phyloP scores from a whole-genome alignment of 306 rosid genomes.

The Hippophae tibetana region DNA sequence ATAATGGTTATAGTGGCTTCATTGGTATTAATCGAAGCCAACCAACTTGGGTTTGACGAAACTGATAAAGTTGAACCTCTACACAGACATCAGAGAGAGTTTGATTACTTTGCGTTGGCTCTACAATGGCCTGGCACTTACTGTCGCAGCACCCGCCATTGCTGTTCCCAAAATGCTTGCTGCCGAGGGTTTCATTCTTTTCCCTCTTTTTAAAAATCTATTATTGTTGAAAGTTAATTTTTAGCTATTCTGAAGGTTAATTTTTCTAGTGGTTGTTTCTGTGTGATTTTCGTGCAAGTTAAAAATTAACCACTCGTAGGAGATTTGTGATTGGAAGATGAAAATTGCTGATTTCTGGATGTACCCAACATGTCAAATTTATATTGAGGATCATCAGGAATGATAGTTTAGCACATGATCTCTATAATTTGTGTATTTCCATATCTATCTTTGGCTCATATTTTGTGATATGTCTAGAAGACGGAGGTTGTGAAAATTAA shows the following conservation, averaged over 20 bases:
- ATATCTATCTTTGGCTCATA: background rate
- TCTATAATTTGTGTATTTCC: background rate
- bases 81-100: constrained; percentile 44
- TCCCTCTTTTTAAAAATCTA: background rate
- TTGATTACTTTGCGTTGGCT: constrained; percentile 74
- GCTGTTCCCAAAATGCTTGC: constrained; percentile 75
- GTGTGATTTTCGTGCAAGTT: background rate
- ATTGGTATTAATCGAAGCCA: constrained; percentile 7
- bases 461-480: background rate
- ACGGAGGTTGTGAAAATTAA: background rate
- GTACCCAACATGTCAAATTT: no score
- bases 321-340: no score
- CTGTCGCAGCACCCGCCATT: constrained; percentile 39
- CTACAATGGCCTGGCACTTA: constrained; percentile 81
- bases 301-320: no score
- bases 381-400: no score
- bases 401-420: no score
- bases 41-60: constrained; percentile 6
- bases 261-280: background rate
- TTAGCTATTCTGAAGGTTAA: background rate
- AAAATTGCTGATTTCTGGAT: no score
- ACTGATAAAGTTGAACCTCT: constrained; percentile 1
- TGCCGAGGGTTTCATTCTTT: constrained; percentile 52
- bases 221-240: background rate
- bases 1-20: constrained; percentile 7